Evolutionary conservation across 352 stramenopile species (phyloP).

Genomic region (Blastocystis sp.): DNA sequence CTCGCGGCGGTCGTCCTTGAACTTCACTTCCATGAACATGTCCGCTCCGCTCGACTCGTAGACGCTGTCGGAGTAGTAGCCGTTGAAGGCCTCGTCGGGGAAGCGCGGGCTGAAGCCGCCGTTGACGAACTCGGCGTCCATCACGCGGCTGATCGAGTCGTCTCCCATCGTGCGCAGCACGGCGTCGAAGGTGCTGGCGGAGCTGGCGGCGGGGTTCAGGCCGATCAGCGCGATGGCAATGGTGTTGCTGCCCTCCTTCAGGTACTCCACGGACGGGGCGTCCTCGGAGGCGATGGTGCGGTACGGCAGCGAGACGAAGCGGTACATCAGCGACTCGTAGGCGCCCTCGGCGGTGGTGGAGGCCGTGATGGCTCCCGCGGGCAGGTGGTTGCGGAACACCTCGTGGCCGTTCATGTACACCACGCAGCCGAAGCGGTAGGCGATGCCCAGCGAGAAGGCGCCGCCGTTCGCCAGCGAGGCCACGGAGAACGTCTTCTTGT

Average conservation of each 20-base stretch:
- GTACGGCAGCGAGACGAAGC: slow-evolving; percentile 29
- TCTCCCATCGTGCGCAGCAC: neutral
- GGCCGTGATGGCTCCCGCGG: neutral
- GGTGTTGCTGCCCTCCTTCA: neutral
- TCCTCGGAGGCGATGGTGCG: neutral
- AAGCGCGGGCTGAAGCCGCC: neutral
- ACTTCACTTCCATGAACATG: slow-evolving; percentile 24
- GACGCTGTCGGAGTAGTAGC: neutral
- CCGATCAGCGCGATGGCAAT: neutral
- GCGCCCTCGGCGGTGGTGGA: neutral
- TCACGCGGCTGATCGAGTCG: neutral
- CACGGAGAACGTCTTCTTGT: slow-evolving; percentile 48
- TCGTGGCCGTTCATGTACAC: slow-evolving; percentile 68
- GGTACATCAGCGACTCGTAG: slow-evolving; percentile 14
- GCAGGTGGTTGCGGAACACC: slow-evolving; percentile 39
- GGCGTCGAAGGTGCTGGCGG: neutral
- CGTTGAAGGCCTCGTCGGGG: neutral
- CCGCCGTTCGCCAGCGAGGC: neutral
- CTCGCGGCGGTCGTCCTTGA: slow-evolving; percentile 54
- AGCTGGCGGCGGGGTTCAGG: neutral
- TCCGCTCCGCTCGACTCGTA: neutral
- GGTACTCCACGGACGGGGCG: neutral
- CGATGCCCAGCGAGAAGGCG: slow-evolving; percentile 26
- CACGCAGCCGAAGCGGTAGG: slow-evolving; percentile 41
- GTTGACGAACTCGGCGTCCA: neutral